Evolutionary conservation across 306 rosid species (phyloP), one percentile per base, ranked within the genome.

Genomic region (Cyclanthera cordifolia): DNA sequence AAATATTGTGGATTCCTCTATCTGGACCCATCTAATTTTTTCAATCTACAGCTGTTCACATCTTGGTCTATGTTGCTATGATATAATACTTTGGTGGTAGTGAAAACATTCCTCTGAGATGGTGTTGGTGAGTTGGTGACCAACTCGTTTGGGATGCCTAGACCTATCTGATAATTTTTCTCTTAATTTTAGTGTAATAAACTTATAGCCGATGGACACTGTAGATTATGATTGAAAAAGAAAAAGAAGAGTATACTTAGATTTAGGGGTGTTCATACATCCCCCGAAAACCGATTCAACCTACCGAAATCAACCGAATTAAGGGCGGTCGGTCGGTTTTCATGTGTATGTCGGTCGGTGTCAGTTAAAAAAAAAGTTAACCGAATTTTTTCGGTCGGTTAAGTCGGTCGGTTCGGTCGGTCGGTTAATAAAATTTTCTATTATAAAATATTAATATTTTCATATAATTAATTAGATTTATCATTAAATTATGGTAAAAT

Each of bases 1-100:
- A 63, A 79, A 59, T 72, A 34, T 48, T 20, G 50, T 47, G 48
- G 58, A 47, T 68, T 72, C 27, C 48, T 71, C 66, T 70, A 46
- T n/a, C 21, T 24, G 43, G 74, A 46, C 20, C 32, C 54, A 45
- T 73, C 49, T 43, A 21, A 5, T 5, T 64, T 20, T 15, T 53
- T 41, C 25, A 2, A 39, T 63, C 16, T 19, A 32, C 69, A 2
- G 69, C 69, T 39, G 51, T 17, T 17, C 17, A 63, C 9, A 20
- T 37, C 17, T 37, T 0, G 28, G 49, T 61, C 39, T 63, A 50
- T 7, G 46, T 63, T 63, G 47, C 32, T 39, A 41, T 39, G 30
- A 63, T 63, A 20, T 32, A 34, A 27, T 32, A 39, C 19, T 27
- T 19, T 20, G 17, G 30, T 17, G 10, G 17, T 23, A 37, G 69